Conservation (phyloP, 106 monocot genomes). For the Phalaenopsis aphrodite region DNA sequence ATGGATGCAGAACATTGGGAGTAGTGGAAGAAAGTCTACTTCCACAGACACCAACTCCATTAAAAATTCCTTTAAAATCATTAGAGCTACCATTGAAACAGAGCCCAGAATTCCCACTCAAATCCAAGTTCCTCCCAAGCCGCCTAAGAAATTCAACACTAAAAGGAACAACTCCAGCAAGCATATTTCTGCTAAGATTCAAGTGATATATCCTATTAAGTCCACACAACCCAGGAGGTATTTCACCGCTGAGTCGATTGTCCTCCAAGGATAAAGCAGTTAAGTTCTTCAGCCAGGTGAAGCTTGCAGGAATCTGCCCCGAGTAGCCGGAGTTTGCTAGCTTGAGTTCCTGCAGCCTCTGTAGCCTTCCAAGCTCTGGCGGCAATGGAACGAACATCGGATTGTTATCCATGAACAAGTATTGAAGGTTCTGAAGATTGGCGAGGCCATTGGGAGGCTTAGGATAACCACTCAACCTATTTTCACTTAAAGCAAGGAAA, state of each 20-base stretch:
- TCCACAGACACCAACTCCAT: conserved; percentile 23
- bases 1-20: conserved; percentile 17
- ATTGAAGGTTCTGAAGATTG: conserved; percentile 69
- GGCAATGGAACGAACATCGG: conserved; percentile 56
- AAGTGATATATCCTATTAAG: conserved; percentile 66
- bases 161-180: conserved; percentile 68
- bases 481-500: conserved; percentile 74
- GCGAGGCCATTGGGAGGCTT: conserved; percentile 25
- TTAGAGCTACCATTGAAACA: conserved; percentile 32
- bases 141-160: conserved; percentile 41
- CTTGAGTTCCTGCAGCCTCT: conserved; percentile 66
- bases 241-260: conserved; percentile 54
- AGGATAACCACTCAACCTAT: conserved; percentile 48
- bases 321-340: conserved; percentile 72
- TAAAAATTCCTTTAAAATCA: conserved; percentile 7
- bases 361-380: conserved; percentile 46
- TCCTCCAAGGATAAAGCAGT: conserved; percentile 75
- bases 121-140: conserved; percentile 77
- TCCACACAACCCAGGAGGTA: conserved; percentile 37
- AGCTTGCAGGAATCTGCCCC: conserved; percentile 58
- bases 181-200: conserved; percentile 74
- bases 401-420: conserved; percentile 75
- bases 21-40: conserved; percentile 3
- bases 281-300: conserved; percentile 44
- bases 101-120: conserved; percentile 68